Evolutionary conservation across 2,329 filamentous ascomycete genomes (phyloP).

Genomic region (Diaporthe longicolla): DNA sequence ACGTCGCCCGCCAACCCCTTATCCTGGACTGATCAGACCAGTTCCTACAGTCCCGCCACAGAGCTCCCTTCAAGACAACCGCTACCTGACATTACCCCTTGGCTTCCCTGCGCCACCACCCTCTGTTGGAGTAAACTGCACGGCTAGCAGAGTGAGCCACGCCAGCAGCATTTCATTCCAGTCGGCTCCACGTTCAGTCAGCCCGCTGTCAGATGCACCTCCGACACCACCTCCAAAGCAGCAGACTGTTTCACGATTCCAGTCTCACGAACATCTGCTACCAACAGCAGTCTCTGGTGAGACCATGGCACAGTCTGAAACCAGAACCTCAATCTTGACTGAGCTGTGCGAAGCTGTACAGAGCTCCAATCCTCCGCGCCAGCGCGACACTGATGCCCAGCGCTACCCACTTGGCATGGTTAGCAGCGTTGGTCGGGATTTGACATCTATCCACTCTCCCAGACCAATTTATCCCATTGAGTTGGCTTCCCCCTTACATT

Average conservation of each 20-base stretch:
- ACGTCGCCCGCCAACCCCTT: not conserved
- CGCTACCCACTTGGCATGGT: not conserved
- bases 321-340: constrained; percentile 18
- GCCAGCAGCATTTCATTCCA: not conserved
- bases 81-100: not conserved
- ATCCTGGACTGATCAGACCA: not conserved
- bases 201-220: not conserved
- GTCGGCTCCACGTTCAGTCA: not conserved
- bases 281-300: not conserved
- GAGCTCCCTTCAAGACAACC: not conserved
- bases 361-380: not conserved
- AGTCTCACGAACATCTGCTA: constrained; percentile 13
- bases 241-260: not conserved
- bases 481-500: not conserved
- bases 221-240: constrained; percentile 6
- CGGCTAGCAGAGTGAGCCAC: not conserved
- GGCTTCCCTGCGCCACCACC: not conserved
- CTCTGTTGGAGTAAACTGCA: not conserved
- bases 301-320: not conserved
- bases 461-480: not conserved
- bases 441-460: not conserved
- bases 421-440: not conserved
- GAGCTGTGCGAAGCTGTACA: constrained; percentile 19
- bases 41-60: not conserved
- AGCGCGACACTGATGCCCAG: not conserved